These are phyloP conservation scores for Botrytis byssoidea DNA, from an alignment of 2,329 filamentous ascomycete species.

Conservation along the genomic window DNA sequence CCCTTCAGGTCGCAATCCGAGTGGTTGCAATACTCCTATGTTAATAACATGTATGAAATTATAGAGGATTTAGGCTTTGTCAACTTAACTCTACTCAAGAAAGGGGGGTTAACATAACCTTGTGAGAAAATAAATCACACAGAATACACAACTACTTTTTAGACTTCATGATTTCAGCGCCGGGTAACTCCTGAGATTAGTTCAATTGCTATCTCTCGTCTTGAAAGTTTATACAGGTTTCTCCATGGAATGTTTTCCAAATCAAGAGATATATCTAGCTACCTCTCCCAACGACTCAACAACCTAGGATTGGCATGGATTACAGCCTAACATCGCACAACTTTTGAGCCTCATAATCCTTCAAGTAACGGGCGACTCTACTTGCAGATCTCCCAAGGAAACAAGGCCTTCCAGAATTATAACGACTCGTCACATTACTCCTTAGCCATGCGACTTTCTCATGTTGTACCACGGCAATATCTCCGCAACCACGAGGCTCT, in stretches of 20 bases:
- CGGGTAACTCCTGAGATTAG: not conserved
- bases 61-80: too few species aligned
- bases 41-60: not conserved
- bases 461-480: not conserved
- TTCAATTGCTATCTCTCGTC: not conserved
- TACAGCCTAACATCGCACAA: not conserved
- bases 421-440: not conserved
- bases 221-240: not conserved
- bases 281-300: not conserved
- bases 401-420: not conserved
- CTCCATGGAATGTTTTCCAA: not conserved
- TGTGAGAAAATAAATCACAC: not conserved
- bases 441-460: not conserved
- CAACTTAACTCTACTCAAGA: not conserved
- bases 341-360: not conserved
- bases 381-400: not conserved
- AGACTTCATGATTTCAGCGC: not conserved
- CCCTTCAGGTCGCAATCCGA: not conserved
- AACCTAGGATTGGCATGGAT: not conserved
- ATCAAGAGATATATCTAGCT: not conserved
- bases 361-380: too few species aligned
- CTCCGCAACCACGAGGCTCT: not conserved
- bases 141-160: not conserved
- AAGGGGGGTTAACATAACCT: not conserved
- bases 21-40: not conserved